These are phyloP conservation scores for Pyricularia grisea DNA, from an alignment of 2,329 filamentous ascomycete genomes.

Conservation along the genomic window DNA sequence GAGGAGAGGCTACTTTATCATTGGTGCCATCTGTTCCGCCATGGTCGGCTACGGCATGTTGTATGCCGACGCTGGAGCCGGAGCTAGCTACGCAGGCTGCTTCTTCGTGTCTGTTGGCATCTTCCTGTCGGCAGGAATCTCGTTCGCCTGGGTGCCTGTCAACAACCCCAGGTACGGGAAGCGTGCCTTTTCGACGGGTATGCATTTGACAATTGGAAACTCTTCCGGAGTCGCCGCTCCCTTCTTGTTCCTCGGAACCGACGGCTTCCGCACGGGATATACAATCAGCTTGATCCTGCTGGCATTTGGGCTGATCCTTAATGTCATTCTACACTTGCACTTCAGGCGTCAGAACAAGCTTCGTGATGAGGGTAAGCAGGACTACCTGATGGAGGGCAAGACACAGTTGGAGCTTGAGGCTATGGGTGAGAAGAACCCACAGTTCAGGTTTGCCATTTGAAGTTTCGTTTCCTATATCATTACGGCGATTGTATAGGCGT, in stretches of 20 bases:
- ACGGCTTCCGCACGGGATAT: constrained; percentile 26
- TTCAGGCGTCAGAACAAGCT: constrained; percentile 24
- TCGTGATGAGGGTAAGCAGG: constrained; percentile 24
- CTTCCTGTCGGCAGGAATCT: constrained; percentile 44
- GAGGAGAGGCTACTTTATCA: constrained; percentile 51
- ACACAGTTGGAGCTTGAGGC: constrained; percentile 29
- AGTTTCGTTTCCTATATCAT: background rate
- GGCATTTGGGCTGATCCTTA: background rate
- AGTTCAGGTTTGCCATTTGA: constrained; percentile 17
- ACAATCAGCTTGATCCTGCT: constrained; percentile 22
- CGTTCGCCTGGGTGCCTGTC: constrained; percentile 58
- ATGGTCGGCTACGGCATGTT: constrained; percentile 59
- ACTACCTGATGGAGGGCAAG: constrained; percentile 29
- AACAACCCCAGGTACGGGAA: constrained; percentile 64
- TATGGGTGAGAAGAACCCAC: constrained; percentile 29
- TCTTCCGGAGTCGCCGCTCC: constrained; percentile 55
- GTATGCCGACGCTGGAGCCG: constrained; percentile 39
- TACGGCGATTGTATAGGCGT: too few relatives aligned
- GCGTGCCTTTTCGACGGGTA: constrained; percentile 53
- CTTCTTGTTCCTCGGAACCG: constrained; percentile 17
- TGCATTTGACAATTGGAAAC: constrained; percentile 60
- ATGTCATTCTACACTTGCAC: constrained; percentile 12
- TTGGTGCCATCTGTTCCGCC: constrained; percentile 51
- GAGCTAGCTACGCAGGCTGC: constrained; percentile 55
- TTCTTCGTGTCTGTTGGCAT: constrained; percentile 58